These are phyloP conservation scores for Medicago arabica DNA, from an alignment of 306 rosid genomes.

Conservation along the genomic window DNA sequence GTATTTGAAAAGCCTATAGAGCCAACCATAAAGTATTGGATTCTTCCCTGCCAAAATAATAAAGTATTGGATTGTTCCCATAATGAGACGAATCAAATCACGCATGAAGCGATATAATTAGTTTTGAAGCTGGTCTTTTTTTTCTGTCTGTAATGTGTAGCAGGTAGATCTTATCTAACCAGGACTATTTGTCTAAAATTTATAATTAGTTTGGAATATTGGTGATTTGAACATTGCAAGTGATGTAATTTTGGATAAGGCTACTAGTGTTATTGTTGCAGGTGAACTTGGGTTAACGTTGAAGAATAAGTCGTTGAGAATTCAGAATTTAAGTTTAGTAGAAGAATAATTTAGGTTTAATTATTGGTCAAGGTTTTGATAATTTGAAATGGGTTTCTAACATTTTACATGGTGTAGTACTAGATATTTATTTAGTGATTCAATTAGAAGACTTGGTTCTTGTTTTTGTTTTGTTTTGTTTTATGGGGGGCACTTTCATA, in stretches of 20 bases:
- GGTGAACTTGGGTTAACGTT: slow-evolving; percentile 79
- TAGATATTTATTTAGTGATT: slow-evolving; percentile 21
- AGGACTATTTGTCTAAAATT: neutral
- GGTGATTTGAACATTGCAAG: slow-evolving; percentile 84
- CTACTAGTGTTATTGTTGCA: slow-evolving; percentile 87
- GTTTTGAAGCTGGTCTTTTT: neutral
- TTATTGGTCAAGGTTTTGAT: slow-evolving; percentile 24
- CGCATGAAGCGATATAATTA: neutral
- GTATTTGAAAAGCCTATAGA: neutral
- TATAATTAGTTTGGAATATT: slow-evolving; percentile 40
- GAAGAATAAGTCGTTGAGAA: slow-evolving; percentile 53
- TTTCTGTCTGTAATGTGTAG: neutral
- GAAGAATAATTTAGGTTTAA: slow-evolving; percentile 14
- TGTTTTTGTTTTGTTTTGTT: slow-evolving; percentile 25
- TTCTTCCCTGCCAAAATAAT: too few relatives aligned
- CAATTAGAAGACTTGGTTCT: slow-evolving; percentile 14
- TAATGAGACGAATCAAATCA: neutral
- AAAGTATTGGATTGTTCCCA: neutral
- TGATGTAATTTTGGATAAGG: slow-evolving; percentile 82
- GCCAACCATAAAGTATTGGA: slow-evolving; percentile 6
- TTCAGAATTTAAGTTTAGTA: neutral
- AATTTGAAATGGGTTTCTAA: slow-evolving; percentile 45
- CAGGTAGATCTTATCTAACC: neutral
- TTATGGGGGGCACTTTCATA: neutral
- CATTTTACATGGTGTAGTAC: slow-evolving; percentile 41